Percentiles rank a stretch among this genome's conserved stretches.
Evolutionary conservation across 495 filamentous ascomycete genomes (phyloP).

Genomic region (Daldinia childiae): DNA sequence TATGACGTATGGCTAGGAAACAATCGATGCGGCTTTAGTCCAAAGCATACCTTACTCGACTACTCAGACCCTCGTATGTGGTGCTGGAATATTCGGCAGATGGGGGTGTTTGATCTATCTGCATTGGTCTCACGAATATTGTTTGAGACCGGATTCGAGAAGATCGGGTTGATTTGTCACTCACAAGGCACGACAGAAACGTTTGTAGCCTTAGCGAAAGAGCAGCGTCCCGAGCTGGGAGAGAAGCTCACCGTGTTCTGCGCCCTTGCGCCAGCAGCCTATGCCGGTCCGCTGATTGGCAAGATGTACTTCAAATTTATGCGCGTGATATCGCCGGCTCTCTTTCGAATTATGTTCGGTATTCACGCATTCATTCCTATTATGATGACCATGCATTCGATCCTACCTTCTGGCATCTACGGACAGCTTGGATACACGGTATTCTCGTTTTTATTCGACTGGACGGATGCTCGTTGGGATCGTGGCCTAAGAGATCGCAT

Average conservation of each 20-base stretch:
- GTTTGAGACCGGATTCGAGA: conserved; percentile 82
- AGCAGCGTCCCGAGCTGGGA: conserved; percentile 89
- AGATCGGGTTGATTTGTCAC: conserved; percentile 84
- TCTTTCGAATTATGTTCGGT: conserved; percentile 87
- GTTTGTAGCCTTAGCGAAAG: conserved; percentile 88
- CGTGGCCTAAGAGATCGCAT: conserved; percentile 78
- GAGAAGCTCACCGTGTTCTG: conserved; percentile 90
- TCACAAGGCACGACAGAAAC: conserved; percentile 94
- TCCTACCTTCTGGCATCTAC: conserved; percentile 73
- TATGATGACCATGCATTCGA: conserved; percentile 85
- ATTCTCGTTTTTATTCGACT: conserved; percentile 90
- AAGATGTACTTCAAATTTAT: conserved; percentile 95
- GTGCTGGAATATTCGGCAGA: conserved; percentile 95
- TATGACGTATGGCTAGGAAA: conserved; percentile 98
- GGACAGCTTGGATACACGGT: conserved; percentile 90
- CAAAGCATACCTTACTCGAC: conserved; percentile 74
- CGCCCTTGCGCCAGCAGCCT: conserved; percentile 89
- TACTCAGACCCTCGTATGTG: conserved; percentile 91
- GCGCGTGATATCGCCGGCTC: conserved; percentile 74
- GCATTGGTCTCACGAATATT: conserved; percentile 87
- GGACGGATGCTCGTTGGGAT: conserved; percentile 90
- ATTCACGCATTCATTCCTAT: conserved; percentile 95
- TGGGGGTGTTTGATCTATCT: conserved; percentile 91
- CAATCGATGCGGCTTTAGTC: conserved; percentile 87
- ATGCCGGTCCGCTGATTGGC: conserved; percentile 86